Base-by-base conservation (phyloP, 2,329 filamentous ascomycete genomes). In the Cordyceps militaris region DNA sequence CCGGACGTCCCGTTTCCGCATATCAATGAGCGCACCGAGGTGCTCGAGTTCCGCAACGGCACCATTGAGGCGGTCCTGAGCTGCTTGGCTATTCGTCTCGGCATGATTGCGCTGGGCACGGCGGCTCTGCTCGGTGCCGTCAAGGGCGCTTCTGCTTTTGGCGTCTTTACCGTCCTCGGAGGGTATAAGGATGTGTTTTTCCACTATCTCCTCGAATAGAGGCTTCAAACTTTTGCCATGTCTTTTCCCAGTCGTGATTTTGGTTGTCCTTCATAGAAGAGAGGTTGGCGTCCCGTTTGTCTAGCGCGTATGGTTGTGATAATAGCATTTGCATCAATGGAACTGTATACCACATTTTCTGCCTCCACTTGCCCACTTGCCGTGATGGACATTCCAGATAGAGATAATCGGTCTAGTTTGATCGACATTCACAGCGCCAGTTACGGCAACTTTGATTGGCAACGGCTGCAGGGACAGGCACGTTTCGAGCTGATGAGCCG, bases 1-100 rank as follows among this genome's bases (percentile, higher is more conserved):
- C 68, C 70, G 3, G 65, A 71, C 51, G 54, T 61, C 19, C 69
- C 68, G 21, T 73, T 72, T 58, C 70, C 70, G 10, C 70, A 72
- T 58, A 70, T 70, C 59, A 71, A 72, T 21, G 56, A 58, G 48
- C 47, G 56, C 48, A 52, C 32, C 30, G 42, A 44, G 13, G 30
- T 58, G 2, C 40, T 58, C 16, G 48, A 52, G 42, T 58, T 58
- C 48, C 56, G 56, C 42, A 58, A 58, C 32, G 56, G 54, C 42
- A 56, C 44, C 24, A 49, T 49, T 13, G 44, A 56, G 30, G 54
- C 54, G 19, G 54, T 56, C 44, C 38, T 56, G 54, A 49, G 32
- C 32, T 56, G 44, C 34, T 26, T 56, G 30, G 54, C 32, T n/a
- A 48, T 56, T 26, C 43, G 44, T 30, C 5, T 56, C 13, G 54